Evolutionary conservation across 2,329 filamentous ascomycete species (phyloP).

Genomic region (Pleochaeta shiraiana): DNA sequence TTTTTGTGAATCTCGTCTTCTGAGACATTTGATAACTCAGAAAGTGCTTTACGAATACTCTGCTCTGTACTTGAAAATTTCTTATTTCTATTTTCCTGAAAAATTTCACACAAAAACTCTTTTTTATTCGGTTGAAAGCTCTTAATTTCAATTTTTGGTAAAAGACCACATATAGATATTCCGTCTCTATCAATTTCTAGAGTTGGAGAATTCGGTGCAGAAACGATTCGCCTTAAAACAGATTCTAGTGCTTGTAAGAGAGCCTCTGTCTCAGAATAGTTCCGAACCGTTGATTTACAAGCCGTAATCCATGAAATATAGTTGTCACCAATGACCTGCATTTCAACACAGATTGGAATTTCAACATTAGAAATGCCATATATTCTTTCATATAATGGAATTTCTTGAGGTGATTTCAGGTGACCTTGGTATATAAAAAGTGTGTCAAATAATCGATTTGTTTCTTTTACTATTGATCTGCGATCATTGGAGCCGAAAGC

Average conservation of each 20-base stretch:
- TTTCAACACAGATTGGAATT: slow-evolving; percentile 63
- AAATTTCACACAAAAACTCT: background rate
- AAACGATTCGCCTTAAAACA: slow-evolving; percentile 34
- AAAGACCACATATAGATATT: slow-evolving; percentile 43
- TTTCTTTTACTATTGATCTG: slow-evolving; percentile 11
- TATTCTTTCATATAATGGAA: slow-evolving; percentile 13
- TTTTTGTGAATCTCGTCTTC: slow-evolving; percentile 32
- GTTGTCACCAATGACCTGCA: slow-evolving; percentile 35
- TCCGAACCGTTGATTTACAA: slow-evolving; percentile 35
- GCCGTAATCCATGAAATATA: slow-evolving; percentile 48
- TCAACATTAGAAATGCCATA: slow-evolving; percentile 45
- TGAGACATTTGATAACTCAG: slow-evolving; percentile 37
- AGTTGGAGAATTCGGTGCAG: slow-evolving; percentile 25
- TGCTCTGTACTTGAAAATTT: slow-evolving; percentile 20
- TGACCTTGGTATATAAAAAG: slow-evolving; percentile 44
- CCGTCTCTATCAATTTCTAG: slow-evolving; percentile 29
- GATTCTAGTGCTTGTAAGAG: slow-evolving; percentile 38
- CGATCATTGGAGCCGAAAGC: slow-evolving; percentile 19
- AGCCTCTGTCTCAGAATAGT: slow-evolving; percentile 22
- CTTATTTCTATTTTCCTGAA: background rate
- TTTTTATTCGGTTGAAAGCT: background rate
- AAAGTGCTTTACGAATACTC: slow-evolving; percentile 26
- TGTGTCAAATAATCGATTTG: slow-evolving; percentile 35
- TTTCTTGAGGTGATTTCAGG: slow-evolving; percentile 9
- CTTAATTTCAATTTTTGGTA: slow-evolving; percentile 24